Evolutionary conservation across 441 rosid genomes (phyloP).

Genomic region (Bruguiera hainesii): DNA sequence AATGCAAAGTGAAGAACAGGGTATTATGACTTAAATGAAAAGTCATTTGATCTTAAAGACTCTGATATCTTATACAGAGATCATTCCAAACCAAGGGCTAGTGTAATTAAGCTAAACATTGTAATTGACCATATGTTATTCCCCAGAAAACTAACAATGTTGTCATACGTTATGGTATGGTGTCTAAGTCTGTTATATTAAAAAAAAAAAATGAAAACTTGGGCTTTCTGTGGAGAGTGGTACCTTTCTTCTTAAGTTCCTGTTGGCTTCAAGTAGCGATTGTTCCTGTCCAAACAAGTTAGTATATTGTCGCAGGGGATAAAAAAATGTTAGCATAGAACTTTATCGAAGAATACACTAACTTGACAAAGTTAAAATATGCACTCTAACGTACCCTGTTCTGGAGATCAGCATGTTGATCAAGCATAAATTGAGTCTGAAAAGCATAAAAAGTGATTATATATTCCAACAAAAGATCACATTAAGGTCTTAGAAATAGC

Average conservation of each 20-base stretch:
- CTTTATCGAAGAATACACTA: neutral
- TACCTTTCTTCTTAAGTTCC: constrained; percentile 46
- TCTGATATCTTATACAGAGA: too few relatives aligned
- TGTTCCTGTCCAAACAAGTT: constrained; percentile 39
- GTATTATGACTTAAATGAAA: too few relatives aligned
- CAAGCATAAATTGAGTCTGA: constrained; percentile 52
- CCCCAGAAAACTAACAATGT: too few relatives aligned
- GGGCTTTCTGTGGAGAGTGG: neutral
- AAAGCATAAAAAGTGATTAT: constrained; percentile 3
- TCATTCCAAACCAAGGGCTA: too few relatives aligned
- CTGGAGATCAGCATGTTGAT: constrained; percentile 49
- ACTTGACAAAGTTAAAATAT: neutral
- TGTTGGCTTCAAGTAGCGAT: constrained; percentile 41
- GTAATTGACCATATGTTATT: too few relatives aligned
- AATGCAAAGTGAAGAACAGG: too few relatives aligned
- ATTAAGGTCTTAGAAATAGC: too few relatives aligned
- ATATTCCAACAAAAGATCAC: too few relatives aligned
- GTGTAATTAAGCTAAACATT: too few relatives aligned
- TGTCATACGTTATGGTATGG: too few relatives aligned
- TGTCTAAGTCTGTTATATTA: too few relatives aligned
- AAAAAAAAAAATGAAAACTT: neutral
- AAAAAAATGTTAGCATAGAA: neutral
- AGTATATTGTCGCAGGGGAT: neutral
- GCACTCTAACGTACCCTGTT: constrained; percentile 37
- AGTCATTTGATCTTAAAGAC: too few relatives aligned